These are phyloP conservation scores for Verticillium longisporum DNA, from an alignment of 2,329 filamentous ascomycete species.

Conservation along the genomic window DNA sequence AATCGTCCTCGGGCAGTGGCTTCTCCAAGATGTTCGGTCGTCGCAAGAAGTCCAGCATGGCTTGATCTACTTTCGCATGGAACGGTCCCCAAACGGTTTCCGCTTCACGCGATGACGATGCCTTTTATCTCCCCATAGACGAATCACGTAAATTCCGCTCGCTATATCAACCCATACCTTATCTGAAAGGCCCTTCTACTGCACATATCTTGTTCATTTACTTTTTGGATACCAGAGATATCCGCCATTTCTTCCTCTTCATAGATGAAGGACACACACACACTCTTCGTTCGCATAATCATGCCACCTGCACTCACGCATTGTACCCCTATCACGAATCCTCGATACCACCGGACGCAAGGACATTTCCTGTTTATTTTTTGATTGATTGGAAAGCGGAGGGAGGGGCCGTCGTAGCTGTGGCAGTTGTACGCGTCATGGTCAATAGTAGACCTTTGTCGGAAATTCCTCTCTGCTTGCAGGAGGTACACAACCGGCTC, in stretches of 20 bases:
- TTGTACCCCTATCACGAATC: neutral
- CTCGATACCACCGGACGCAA: neutral
- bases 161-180: neutral
- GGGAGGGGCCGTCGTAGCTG: neutral
- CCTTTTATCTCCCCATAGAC: neutral
- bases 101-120: neutral
- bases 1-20: slow-evolving; percentile 25
- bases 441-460: neutral
- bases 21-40: slow-evolving; percentile 43
- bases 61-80: slow-evolving; percentile 11
- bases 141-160: neutral
- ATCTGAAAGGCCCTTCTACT: neutral
- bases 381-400: neutral
- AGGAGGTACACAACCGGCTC: no score
- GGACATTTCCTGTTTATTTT: neutral
- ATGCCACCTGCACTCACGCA: neutral
- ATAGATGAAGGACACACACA: neutral
- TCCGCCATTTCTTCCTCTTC: neutral
- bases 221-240: neutral
- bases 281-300: neutral
- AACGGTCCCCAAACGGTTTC: neutral
- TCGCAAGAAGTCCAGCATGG: slow-evolving; percentile 37
- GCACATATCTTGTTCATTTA: neutral
- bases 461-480: no score
- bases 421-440: neutral